phyloP scores from a whole-genome alignment of 2,329 filamentous ascomycete genomes.

The Xenoacremonium recifei region DNA sequence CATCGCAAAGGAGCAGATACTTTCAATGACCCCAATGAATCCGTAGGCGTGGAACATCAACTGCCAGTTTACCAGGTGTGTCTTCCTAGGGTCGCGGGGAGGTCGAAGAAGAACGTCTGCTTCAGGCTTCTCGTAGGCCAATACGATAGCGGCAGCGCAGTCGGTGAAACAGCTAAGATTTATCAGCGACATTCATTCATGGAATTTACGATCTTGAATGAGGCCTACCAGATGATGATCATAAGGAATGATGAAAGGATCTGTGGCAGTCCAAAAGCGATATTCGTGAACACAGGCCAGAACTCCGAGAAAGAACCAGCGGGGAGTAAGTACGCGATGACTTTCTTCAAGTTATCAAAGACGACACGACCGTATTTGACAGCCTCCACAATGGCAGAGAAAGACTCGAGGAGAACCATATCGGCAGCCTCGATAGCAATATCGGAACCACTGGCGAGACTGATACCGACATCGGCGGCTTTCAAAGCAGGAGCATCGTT shows the following conservation, averaged over 20 bases:
- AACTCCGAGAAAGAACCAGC: slow-evolving; percentile 75
- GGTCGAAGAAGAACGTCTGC: slow-evolving; percentile 69
- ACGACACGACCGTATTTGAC: slow-evolving; percentile 73
- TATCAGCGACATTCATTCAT: not conserved
- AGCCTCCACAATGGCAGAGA: slow-evolving; percentile 69
- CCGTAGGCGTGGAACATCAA: slow-evolving; percentile 73
- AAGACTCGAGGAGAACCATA: slow-evolving; percentile 77
- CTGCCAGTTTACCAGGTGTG: slow-evolving; percentile 71
- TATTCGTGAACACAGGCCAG: slow-evolving; percentile 72
- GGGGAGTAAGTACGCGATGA: slow-evolving; percentile 67
- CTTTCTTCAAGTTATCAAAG: slow-evolving; percentile 78
- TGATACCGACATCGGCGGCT: slow-evolving; percentile 79
- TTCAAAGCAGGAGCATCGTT: slow-evolving; percentile 83
- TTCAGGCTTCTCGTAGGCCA: slow-evolving; percentile 76
- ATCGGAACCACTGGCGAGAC: slow-evolving; percentile 77
- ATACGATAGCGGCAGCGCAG: slow-evolving; percentile 67
- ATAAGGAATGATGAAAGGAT: slow-evolving; percentile 73
- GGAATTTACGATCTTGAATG: too few relatives aligned
- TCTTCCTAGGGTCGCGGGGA: slow-evolving; percentile 66
- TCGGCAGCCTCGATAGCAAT: slow-evolving; percentile 79
- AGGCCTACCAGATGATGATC: slow-evolving; percentile 58
- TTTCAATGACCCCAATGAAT: slow-evolving; percentile 65
- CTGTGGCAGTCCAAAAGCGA: slow-evolving; percentile 70
- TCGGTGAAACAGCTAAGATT: slow-evolving; percentile 67
- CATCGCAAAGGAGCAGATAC: slow-evolving; percentile 60